phyloP scores from a whole-genome alignment of 2,329 filamentous ascomycete species.

The Colletotrichum abscissum region DNA sequence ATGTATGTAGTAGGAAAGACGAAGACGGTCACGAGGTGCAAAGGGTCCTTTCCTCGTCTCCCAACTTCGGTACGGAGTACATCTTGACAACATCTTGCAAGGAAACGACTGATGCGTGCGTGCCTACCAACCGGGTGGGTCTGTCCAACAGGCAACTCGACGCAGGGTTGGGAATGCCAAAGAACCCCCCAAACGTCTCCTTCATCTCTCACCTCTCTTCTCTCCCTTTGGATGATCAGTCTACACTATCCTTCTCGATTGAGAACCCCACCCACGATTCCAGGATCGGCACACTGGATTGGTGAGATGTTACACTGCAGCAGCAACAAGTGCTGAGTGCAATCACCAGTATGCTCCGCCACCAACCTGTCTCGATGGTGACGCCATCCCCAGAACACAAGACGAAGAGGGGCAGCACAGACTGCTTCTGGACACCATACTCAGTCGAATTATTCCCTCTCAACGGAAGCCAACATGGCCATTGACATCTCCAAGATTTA shows the following conservation, averaged over 20 bases:
- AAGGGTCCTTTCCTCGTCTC: not conserved
- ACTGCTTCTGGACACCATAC: no score
- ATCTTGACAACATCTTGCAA: not conserved
- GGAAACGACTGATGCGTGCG: not conserved
- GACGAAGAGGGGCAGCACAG: not conserved
- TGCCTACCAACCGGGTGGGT: not conserved
- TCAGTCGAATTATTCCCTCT: no score
- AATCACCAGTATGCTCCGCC: slow-evolving; percentile 6
- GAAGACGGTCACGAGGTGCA: not conserved
- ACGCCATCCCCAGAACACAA: not conserved
- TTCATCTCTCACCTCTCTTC: not conserved
- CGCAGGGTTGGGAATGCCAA: slow-evolving; percentile 11
- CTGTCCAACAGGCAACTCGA: not conserved
- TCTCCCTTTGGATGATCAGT: slow-evolving; percentile 15
- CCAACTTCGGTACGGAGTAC: not conserved
- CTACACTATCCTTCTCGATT: not conserved
- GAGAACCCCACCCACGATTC: not conserved
- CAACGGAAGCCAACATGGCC: no score
- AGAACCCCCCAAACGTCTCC: not conserved
- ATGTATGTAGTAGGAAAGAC: not conserved
- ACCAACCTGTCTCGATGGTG: not conserved
- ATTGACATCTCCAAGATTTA: not conserved
- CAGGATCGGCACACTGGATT: not conserved
- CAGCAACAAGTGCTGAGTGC: not conserved
- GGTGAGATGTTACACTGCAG: slow-evolving; percentile 9